Percentiles rank a stretch among this genome's conserved stretches.
Evolutionary conservation across 352 stramenopile species (phyloP).

Genomic region (Pythium aquatile): DNA sequence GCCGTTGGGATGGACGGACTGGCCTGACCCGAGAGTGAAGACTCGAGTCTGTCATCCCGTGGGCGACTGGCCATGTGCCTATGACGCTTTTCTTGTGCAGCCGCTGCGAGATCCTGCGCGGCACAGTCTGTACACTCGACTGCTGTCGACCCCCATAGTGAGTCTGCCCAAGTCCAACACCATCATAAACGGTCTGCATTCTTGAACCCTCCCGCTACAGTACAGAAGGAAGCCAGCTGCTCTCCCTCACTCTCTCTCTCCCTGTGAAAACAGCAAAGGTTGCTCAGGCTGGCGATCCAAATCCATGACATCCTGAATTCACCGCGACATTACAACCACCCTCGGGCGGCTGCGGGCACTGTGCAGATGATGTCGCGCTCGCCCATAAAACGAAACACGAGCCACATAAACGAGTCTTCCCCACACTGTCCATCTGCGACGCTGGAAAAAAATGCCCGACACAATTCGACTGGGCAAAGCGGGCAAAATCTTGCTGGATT

Average conservation of each 20-base stretch:
- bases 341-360: not conserved
- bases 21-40: not conserved
- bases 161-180: not conserved
- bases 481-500: not conserved
- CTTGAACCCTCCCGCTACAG: not conserved
- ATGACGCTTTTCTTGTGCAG: slow-evolving; percentile 11
- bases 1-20: not conserved
- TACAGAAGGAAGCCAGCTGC: slow-evolving; percentile 1
- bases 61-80: slow-evolving; percentile 4
- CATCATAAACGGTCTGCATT: not conserved
- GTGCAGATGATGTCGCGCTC: not conserved
- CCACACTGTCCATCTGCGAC: not conserved
- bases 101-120: not conserved
- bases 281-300: not conserved
- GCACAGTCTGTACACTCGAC: slow-evolving; percentile 2
- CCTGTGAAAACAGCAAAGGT: not conserved
- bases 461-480: not conserved
- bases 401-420: not conserved
- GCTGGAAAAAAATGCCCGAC: not conserved
- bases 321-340: not conserved
- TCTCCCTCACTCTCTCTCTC: not conserved
- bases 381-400: not conserved
- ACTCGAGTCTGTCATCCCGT: not conserved
- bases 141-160: slow-evolving; percentile 1
- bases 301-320: not conserved